phyloP scores from a whole-genome alignment of 441 rosid genomes.

The Cnidoscolus chayamansa region DNA sequence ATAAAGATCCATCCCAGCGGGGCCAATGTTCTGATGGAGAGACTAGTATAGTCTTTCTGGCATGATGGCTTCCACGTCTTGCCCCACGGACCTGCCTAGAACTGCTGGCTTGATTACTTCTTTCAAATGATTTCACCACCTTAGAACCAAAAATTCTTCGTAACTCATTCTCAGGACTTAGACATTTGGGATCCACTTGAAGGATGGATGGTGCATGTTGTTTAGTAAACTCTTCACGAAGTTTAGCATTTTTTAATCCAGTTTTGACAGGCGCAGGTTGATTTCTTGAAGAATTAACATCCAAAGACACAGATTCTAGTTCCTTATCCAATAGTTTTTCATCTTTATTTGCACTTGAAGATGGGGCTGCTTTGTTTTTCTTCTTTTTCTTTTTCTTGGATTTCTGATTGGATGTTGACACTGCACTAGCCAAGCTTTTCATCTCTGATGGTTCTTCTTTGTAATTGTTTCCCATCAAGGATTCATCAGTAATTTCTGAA shows the following conservation, averaged over 20 bases:
- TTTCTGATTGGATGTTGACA: slow-evolving; percentile 40
- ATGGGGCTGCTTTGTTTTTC: slow-evolving; percentile 51
- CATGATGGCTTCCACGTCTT: slow-evolving; percentile 65
- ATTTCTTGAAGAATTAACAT: slow-evolving; percentile 29
- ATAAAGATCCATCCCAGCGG: slow-evolving; percentile 84
- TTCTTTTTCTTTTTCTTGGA: slow-evolving; percentile 85
- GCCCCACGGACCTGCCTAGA: slow-evolving; percentile 69
- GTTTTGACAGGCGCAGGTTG: slow-evolving; percentile 29
- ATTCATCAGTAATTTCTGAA: slow-evolving; percentile 33
- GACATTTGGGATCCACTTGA: slow-evolving; percentile 64
- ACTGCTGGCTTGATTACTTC: slow-evolving; percentile 46
- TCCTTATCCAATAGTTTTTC: slow-evolving; percentile 40
- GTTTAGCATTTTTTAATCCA: slow-evolving; percentile 30
- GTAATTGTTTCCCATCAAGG: slow-evolving; percentile 21
- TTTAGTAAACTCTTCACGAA: slow-evolving; percentile 21
- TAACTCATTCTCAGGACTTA: slow-evolving; percentile 76
- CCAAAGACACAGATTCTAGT: slow-evolving; percentile 45
- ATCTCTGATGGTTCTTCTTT: slow-evolving; percentile 22
- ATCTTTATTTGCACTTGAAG: slow-evolving; percentile 32
- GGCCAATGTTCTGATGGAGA: slow-evolving; percentile 82
- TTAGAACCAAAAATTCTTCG: slow-evolving; percentile 82
- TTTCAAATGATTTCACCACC: slow-evolving; percentile 78
- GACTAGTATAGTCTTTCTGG: slow-evolving; percentile 64
- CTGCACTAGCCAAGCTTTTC: slow-evolving; percentile 21
- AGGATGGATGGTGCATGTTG: slow-evolving; percentile 36